phyloP scores from a whole-genome alignment of 1,284 basidiomycete genomes.

The Sporisorium iseilematis-ciliati region DNA sequence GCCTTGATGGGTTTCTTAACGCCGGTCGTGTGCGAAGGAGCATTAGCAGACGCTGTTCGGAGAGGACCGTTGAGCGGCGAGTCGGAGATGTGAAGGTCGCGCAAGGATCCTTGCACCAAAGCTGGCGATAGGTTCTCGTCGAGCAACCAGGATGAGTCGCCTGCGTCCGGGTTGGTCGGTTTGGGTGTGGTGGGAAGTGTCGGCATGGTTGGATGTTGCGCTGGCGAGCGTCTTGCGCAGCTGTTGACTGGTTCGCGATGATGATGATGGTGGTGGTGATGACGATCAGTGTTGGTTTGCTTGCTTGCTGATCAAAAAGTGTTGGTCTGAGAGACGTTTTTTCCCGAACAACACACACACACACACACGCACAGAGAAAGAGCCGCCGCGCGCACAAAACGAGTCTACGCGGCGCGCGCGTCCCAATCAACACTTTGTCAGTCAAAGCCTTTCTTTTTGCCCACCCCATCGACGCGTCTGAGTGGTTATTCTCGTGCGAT shows the following conservation, averaged over 20 bases:
- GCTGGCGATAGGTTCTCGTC: constrained; percentile 42
- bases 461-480: background rate
- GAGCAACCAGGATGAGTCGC: constrained; percentile 46
- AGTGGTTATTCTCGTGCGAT: background rate
- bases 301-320: background rate
- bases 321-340: constrained; percentile 5
- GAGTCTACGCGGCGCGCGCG: constrained; percentile 8
- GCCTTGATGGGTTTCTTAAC: constrained; percentile 38
- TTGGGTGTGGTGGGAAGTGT: constrained; percentile 41
- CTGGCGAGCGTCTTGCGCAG: background rate
- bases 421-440: constrained; percentile 4
- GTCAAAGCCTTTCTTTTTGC: background rate
- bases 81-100: constrained; percentile 47
- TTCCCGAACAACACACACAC: background rate
- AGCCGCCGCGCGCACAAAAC: constrained; percentile 7
- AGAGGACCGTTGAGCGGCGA: constrained; percentile 33
- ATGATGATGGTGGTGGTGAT: background rate
- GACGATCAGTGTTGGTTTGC: too few relatives aligned
- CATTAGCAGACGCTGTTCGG: constrained; percentile 15
- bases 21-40: constrained; percentile 4
- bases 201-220: constrained; percentile 26
- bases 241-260: background rate
- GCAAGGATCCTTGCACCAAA: constrained; percentile 34
- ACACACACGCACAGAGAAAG: background rate
- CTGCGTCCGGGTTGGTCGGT: constrained; percentile 21